Evolutionary conservation across 2,329 filamentous ascomycete genomes (phyloP), one percentile per base, ranked within the genome.

Genomic region (Trichoderma oligosporum): DNA sequence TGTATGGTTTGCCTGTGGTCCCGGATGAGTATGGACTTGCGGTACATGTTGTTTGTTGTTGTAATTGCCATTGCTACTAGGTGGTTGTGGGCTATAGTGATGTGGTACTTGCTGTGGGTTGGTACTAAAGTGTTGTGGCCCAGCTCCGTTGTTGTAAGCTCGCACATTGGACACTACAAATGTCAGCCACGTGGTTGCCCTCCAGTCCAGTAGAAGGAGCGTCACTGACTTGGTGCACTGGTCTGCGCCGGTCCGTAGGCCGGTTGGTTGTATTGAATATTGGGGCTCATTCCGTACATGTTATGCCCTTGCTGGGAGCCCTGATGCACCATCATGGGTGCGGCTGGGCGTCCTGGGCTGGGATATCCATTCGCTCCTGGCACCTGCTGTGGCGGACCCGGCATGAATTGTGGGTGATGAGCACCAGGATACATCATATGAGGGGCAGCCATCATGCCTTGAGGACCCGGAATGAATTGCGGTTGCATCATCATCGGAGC

Each of bases 291-390:
- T 62, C 82, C 88, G 77, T 82, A 92, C 74, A 78, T 83, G 66
- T 76, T 84, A 69, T 95, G 91, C 38, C 92, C 91, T 71, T 96
- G 92, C 67, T 97, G 93, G 25, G 92, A 97, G 56, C 90, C 90
- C 74, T 96, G 91, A 63, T 92, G 92, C 66, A 87, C 89, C 93
- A 97, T 97, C 86, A 95, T 91, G 2, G 90, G 87, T 11, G 94
- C 90, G 18, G 78, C 71, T 25, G 86, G 85, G 46, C 91, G 84
- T 57, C 90, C 86, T 1, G 93, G 93, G 69, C 93, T 97, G n/a
- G 91, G 89, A 67, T 89, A 96, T 14, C 91, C 90, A 64, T 86
- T 88, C 7, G 83, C 79, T 41, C 83, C 88, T 18, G 87, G 83
- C 55, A 84, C 80, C 7, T 76, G 72, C 63, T 84, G 82, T 25